These are phyloP conservation scores for Auriscalpium orientale DNA, from an alignment of 768 basidiomycete species.

Conservation along the genomic window DNA sequence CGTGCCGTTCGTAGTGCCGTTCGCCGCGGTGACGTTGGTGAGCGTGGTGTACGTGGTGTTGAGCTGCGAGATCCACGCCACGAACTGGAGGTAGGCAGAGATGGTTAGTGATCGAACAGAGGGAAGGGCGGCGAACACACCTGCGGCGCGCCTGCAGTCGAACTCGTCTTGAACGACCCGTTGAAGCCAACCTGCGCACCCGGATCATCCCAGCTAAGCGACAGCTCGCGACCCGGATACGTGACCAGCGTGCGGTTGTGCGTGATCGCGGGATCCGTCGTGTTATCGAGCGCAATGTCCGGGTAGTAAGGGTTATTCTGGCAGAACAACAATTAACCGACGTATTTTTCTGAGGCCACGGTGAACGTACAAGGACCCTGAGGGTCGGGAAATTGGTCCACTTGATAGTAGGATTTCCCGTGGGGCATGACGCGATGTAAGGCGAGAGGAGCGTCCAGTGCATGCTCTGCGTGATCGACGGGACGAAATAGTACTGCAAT, in stretches of 20 bases:
- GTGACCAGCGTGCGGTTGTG: conserved; percentile 48
- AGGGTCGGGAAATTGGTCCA: conserved; percentile 53
- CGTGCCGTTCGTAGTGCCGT: conserved; percentile 29
- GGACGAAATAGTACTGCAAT: conserved; percentile 36
- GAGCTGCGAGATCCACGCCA: conserved; percentile 53
- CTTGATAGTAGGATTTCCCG: conserved; percentile 40
- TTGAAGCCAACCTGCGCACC: conserved; percentile 47
- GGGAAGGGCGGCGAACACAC: conserved; percentile 16
- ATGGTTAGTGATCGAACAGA: not conserved
- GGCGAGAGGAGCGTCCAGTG: conserved; percentile 53
- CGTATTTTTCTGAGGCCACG: too few species aligned
- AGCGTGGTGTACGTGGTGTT: conserved; percentile 54
- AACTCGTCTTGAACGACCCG: conserved; percentile 41
- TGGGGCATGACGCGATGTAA: conserved; percentile 45
- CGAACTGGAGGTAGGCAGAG: conserved; percentile 27
- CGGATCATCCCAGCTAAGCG: conserved; percentile 48
- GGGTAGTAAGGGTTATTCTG: conserved; percentile 28
- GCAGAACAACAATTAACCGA: not conserved
- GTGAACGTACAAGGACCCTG: conserved; percentile 33
- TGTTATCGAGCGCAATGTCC: conserved; percentile 22
- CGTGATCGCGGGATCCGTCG: conserved; percentile 41
- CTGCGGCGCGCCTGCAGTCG: conserved; percentile 35
- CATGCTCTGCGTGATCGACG: conserved; percentile 55
- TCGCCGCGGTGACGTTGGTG: conserved; percentile 24
- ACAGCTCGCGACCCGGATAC: conserved; percentile 34